A percentile compares a stretch with the other conserved stretches of the same genome.
phyloP scores from a whole-genome alignment of 805 yeast species.

The Candida bentonensis region DNA sequence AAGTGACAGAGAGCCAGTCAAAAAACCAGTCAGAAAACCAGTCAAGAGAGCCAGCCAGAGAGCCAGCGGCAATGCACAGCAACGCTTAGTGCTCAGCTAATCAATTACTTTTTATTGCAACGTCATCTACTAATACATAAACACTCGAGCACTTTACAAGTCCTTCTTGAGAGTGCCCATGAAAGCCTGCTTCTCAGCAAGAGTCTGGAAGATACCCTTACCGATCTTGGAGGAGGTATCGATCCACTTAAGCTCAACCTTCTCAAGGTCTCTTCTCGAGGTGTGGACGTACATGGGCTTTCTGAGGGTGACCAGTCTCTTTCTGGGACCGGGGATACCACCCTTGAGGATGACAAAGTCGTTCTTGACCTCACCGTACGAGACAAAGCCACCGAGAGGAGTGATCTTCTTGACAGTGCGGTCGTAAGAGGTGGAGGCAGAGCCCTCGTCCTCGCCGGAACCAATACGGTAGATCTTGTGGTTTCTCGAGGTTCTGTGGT shows the following conservation, averaged over 20 bases:
- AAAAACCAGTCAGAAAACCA: no score
- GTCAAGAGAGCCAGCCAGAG: neutral
- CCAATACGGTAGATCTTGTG: constrained; percentile 99
- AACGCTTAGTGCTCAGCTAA: no score
- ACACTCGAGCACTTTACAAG: constrained; percentile 25
- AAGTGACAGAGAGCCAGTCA: no score
- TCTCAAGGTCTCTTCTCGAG: constrained; percentile 93
- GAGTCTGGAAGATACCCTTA: constrained; percentile 99
- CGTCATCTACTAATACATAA: constrained; percentile 1
- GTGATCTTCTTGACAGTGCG: constrained; percentile 99
- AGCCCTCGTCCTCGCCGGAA: constrained; percentile 85
- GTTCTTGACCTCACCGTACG: constrained; percentile 96
- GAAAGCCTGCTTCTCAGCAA: constrained; percentile 99
- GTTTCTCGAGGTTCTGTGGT: constrained; percentile 99
- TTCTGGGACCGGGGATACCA: constrained; percentile 98
- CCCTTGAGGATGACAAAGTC: constrained; percentile 97
- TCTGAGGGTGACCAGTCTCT: constrained; percentile 98
- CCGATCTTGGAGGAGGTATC: constrained; percentile 99
- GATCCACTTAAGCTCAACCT: constrained; percentile 97
- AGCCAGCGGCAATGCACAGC: neutral
- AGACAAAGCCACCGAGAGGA: constrained; percentile 99
- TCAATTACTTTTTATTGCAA: constrained; percentile 1
- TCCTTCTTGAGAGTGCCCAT: constrained; percentile 99
- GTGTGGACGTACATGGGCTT: constrained; percentile 96
- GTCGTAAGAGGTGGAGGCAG: constrained; percentile 95